Evolutionary conservation across 164 flowering plant species (phyloP).

Genomic region (Sextonia rubra): DNA sequence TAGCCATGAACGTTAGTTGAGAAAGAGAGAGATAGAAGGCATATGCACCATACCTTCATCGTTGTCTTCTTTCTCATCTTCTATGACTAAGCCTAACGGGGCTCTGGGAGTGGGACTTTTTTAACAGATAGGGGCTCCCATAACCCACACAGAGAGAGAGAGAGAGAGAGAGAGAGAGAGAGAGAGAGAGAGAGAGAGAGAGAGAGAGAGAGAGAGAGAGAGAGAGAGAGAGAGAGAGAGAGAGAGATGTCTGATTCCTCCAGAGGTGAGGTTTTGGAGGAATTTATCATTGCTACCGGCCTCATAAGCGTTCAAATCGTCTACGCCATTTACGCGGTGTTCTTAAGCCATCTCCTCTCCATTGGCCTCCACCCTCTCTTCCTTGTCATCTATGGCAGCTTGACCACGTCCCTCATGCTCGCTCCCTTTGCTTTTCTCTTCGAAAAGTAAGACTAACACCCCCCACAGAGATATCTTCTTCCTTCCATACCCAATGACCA

Average conservation of each 20-base stretch:
- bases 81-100: background rate
- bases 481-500: background rate
- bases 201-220: background rate
- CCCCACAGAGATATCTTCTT: background rate
- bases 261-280: slow-evolving; percentile 7
- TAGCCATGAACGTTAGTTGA: background rate
- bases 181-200: background rate
- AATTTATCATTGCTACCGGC: slow-evolving; percentile 12
- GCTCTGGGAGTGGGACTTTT: background rate
- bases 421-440: slow-evolving; percentile 21
- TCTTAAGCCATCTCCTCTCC: slow-evolving; percentile 17
- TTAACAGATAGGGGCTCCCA: background rate
- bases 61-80: background rate
- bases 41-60: no score
- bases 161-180: background rate
- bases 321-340: slow-evolving; percentile 14
- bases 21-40: background rate
- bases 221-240: background rate
- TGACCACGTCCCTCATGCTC: slow-evolving; percentile 21
- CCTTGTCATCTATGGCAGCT: slow-evolving; percentile 17
- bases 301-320: slow-evolving; percentile 16
- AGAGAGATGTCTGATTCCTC: slow-evolving; percentile 3
- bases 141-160: no score
- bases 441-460: slow-evolving; percentile 20
- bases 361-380: slow-evolving; percentile 23